phyloP scores from a whole-genome alignment of 2,329 filamentous ascomycete genomes.

The Fusarium coffeatum region DNA sequence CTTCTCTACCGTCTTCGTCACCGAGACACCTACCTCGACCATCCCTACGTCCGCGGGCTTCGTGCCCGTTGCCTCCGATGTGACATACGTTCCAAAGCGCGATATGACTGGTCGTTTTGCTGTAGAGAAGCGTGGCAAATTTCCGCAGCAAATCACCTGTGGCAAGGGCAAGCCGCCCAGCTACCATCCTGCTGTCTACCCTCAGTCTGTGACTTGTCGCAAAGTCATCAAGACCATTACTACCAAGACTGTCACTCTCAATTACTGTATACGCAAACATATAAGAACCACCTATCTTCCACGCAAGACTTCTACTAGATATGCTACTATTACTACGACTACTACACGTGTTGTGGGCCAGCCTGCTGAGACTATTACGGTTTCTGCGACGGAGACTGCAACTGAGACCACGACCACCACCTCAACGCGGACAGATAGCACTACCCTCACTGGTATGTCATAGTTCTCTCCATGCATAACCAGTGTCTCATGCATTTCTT shows the following conservation, averaged over 20 bases:
- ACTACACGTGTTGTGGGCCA: not conserved
- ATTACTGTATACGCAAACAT: not conserved
- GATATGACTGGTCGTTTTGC: not conserved
- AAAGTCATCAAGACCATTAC: not conserved
- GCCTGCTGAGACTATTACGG: not conserved
- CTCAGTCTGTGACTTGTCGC: not conserved
- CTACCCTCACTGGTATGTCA: not conserved
- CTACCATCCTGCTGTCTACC: not conserved
- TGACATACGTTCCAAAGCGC: not conserved
- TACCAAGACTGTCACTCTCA: not conserved
- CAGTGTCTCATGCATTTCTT: accelerated
- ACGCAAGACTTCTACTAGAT: not conserved
- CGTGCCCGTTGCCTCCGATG: not conserved
- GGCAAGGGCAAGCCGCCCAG: too few species aligned
- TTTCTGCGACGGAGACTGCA: not conserved
- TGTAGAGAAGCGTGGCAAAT: not conserved
- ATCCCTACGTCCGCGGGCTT: not conserved
- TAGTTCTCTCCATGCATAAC: accelerated
- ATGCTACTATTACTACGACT: not conserved
- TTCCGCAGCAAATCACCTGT: not conserved
- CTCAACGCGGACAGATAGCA: not conserved
- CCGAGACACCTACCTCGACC: not conserved
- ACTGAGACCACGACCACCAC: not conserved
- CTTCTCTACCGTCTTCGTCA: not conserved
- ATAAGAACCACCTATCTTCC: not conserved